These are phyloP conservation scores for Exserohilum turcica DNA, from an alignment of 2,329 filamentous ascomycete genomes.

Conservation along the genomic window DNA sequence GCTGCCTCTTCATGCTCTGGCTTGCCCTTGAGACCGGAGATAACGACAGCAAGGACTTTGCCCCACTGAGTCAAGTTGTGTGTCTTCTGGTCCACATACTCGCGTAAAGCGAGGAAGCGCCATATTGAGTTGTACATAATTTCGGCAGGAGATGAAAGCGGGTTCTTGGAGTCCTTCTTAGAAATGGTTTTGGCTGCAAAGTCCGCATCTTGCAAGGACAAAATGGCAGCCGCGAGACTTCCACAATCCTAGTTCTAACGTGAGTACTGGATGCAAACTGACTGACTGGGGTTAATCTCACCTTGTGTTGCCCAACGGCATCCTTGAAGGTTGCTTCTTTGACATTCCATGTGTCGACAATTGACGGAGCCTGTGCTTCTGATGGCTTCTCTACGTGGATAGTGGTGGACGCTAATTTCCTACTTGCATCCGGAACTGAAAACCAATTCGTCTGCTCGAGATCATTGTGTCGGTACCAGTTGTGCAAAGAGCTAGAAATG, in stretches of 20 bases:
- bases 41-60: constrained; percentile 72
- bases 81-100: constrained; percentile 73
- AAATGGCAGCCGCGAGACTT: constrained; percentile 56
- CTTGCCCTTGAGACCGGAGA: constrained; percentile 66
- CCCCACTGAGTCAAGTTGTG: constrained; percentile 84
- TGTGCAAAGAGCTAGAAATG: constrained; percentile 77
- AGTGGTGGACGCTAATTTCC: constrained; percentile 57
- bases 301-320: constrained; percentile 34
- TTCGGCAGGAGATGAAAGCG: constrained; percentile 69
- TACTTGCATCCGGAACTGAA: constrained; percentile 23
- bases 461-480: constrained; percentile 80
- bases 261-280: constrained; percentile 13
- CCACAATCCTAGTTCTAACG: constrained; percentile 27
- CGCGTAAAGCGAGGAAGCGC: constrained; percentile 87
- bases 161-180: constrained; percentile 54
- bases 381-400: constrained; percentile 64
- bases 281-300: constrained; percentile 4
- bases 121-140: constrained; percentile 78
- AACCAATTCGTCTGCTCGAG: constrained; percentile 86
- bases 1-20: constrained; percentile 73
- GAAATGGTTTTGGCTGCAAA: constrained; percentile 73
- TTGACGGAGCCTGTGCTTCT: constrained; percentile 54
- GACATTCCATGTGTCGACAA: constrained; percentile 73
- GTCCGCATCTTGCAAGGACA: constrained; percentile 69
- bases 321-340: constrained; percentile 62